Conservation (phyloP, 1,284 basidiomycete species). For the Retiboletus flavoniger region DNA sequence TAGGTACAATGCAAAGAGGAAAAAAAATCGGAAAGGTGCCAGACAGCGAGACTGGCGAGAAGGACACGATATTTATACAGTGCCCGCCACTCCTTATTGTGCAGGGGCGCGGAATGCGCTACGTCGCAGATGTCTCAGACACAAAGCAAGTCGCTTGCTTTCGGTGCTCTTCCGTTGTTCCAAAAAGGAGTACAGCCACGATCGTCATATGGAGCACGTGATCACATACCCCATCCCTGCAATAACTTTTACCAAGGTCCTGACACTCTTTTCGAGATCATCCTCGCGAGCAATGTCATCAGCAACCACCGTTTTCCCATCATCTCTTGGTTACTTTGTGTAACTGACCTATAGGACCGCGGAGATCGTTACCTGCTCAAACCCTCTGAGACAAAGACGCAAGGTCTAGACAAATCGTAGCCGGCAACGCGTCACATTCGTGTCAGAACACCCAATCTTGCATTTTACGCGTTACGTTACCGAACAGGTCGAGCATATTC, state of each 20-base stretch:
- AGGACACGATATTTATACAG: slow-evolving; percentile 9
- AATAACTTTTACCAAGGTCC: no score
- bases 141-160: slow-evolving; percentile 14
- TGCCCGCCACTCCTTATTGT: neutral
- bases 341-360: neutral
- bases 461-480: no score
- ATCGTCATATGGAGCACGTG: slow-evolving; percentile 14
- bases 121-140: slow-evolving; percentile 10
- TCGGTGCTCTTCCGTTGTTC: neutral
- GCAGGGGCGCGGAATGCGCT: no score
- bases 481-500: no score
- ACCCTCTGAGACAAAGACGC: no score
- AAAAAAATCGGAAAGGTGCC: slow-evolving; percentile 6
- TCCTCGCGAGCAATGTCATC: neutral
- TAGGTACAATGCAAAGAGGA: neutral
- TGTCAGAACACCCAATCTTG: neutral
- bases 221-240: neutral
- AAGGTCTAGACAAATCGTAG: no score
- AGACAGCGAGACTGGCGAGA: neutral
- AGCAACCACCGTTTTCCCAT: neutral
- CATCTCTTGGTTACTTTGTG: neutral
- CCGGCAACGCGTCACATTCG: neutral
- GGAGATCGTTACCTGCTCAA: no score
- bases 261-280: no score
- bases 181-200: slow-evolving; percentile 1